Percentiles rank a stretch among this genome's conserved stretches.
phyloP scores from a whole-genome alignment of 352 stramenopile genomes.

The Bremia lactucae region DNA sequence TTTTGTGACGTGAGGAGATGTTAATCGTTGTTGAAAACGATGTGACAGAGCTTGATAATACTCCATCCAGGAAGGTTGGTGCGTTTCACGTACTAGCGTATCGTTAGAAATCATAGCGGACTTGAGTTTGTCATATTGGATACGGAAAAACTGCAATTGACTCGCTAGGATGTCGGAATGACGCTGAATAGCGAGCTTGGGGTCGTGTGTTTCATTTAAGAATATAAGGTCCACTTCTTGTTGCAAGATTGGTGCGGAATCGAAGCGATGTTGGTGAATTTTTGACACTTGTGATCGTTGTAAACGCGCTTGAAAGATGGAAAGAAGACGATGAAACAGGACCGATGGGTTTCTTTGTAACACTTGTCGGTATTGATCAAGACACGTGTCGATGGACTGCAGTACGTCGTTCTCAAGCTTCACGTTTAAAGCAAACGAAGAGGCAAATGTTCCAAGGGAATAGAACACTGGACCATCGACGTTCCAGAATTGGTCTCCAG shows the following conservation, averaged over 20 bases:
- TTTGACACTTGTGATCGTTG: constrained; percentile 35
- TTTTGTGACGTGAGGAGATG: constrained; percentile 7
- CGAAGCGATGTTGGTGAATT: constrained; percentile 45
- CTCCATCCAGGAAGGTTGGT: constrained; percentile 14
- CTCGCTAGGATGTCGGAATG: constrained; percentile 32
- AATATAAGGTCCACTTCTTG: constrained; percentile 46
- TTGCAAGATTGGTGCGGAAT: constrained; percentile 44
- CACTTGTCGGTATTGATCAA: constrained; percentile 39
- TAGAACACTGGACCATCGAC: constrained; percentile 56
- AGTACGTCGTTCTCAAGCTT: constrained; percentile 10
- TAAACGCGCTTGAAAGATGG: constrained; percentile 44
- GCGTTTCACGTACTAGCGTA: constrained; percentile 2
- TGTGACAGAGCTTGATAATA: constrained; percentile 21
- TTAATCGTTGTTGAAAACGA: constrained; percentile 19
- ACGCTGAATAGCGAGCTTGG: constrained; percentile 33
- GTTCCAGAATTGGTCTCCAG: constrained; percentile 63
- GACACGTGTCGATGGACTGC: constrained; percentile 1
- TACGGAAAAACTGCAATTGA: constrained; percentile 43
- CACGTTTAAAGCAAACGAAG: constrained; percentile 40
- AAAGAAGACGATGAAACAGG: constrained; percentile 48
- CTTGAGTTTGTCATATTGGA: constrained; percentile 42
- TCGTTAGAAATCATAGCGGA: constrained; percentile 6
- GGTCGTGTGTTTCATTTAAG: constrained; percentile 35
- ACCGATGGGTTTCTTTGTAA: constrained; percentile 44
- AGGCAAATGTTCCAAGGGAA: constrained; percentile 45